Evolutionary conservation across 768 basidiomycete genomes (phyloP), one percentile per base, ranked within the genome.

Genomic region (Trametes villosa): DNA sequence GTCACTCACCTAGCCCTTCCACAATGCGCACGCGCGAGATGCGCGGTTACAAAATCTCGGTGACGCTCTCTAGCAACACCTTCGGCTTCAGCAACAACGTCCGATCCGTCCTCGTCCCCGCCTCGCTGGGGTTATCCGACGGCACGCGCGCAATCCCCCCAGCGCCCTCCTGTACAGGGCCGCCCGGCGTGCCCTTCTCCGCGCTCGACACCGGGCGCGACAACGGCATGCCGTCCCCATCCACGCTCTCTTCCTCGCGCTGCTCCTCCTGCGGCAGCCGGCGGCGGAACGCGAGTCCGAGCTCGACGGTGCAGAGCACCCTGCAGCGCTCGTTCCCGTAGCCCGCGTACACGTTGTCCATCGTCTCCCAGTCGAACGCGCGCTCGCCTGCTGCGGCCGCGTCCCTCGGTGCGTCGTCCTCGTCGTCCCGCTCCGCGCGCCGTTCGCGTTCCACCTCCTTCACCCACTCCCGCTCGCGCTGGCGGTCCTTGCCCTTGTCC

Each of bases 251-350:
- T 51, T 67, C 58, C 60, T 56, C 18, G 56, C 57, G 44, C 62
- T 57, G 44, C 65, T 62, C 56, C 52, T 60, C 59, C 36, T 60
- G 52, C 9, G 62, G 62, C 15, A 63, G 22, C 0, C 62, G 62
- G 6, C 57, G 62, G 15, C 27, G n/a, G 56, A 63, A 70, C 38
- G 60, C 67, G 2, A 72, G 65, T 44, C 71, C 71, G 57, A 72
- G 64, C 57, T 72, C 71, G 45, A 72, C 65, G 17, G 69, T 70
- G 53, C 71, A 72, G 48, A 72, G 57, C 17, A 72, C 70, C 30
- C 60, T 60, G 41, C 64, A 64, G 40, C 50, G 58, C 54, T 68
- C 68, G 34, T 48, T 57, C 15, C 59, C 62, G 36, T 58, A 60
- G 29, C 63, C 60, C 13, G 62, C 66, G 33, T 67, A 71, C 20